Evolutionary conservation across 768 basidiomycete genomes (phyloP), one percentile per base, ranked within the genome.

Genomic region (Mycena amicta): DNA sequence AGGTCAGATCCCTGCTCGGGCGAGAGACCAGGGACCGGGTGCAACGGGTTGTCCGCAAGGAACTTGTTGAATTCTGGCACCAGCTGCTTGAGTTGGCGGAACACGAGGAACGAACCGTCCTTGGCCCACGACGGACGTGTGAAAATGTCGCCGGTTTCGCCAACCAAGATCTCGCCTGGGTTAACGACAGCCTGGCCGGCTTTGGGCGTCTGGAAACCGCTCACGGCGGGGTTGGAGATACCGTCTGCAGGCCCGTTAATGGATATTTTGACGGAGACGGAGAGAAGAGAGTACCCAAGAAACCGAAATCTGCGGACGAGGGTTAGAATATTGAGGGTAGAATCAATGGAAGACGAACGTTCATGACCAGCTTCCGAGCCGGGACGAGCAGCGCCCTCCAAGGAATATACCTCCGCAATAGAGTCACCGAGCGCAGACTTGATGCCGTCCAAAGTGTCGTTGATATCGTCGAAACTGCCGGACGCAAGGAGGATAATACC

Each of bases 1-100:
- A 83, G 72, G 20, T 78, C 81, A 40, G 76, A 76, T 16, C 82
- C 80, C 56, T 81, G 68, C 51, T 74, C 63, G 6, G 58, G 57
- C 1, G 72, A 72, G 47, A 82, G 64, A 1, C 74, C 75, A 18
- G 71, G 70, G 47, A 71, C 55, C n/a, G n/a, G n/a, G n/a, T 63
- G 60, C 27, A 81, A 62, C 5, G 81, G 75, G 63, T 83, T 74
- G 49, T 71, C 65, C 18, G 66, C 65, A 50, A 82, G 67, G 72
- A 80, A 83, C 5, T 76, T 63, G 67, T 81, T 66, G 68, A 82
- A 84, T 56, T 45, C 43, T 6, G 43, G 43, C 5, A 45, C 43
- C 8, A 45, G 63, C 53, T 75, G 74, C 39, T 71, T 54, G n/a
- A 76, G 68, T 45, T 76, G 68, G 46, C 73, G 64, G 65, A 72